Conservation (phyloP, 2,329 filamentous ascomycete species). For the Metarhizium anisopliae region DNA sequence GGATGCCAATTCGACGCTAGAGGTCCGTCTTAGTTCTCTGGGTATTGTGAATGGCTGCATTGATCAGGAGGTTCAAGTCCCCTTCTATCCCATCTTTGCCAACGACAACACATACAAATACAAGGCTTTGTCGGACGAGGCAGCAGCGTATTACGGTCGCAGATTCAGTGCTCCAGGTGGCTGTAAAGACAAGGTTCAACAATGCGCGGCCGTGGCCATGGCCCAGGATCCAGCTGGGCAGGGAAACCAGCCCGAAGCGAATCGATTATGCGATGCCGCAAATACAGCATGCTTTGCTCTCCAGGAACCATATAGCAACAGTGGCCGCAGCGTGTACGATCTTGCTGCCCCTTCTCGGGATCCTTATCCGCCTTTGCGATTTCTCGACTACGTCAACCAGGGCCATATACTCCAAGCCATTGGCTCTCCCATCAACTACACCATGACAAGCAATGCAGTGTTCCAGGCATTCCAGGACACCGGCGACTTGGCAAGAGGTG, state of each 20-base stretch:
- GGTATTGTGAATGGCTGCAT: slow-evolving; percentile 66
- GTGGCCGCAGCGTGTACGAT: slow-evolving; percentile 50
- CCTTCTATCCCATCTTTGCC: slow-evolving; percentile 47
- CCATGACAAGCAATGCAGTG: slow-evolving; percentile 38
- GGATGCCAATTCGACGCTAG: slow-evolving; percentile 40
- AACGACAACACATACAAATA: slow-evolving; percentile 59
- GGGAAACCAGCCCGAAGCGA: slow-evolving; percentile 28
- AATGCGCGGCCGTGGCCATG: slow-evolving; percentile 38
- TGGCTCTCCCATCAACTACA: slow-evolving; percentile 54
- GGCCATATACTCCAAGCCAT: slow-evolving; percentile 47
- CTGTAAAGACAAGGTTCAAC: slow-evolving; percentile 42
- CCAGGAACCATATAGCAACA: slow-evolving; percentile 45
- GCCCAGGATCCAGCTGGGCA: slow-evolving; percentile 30
- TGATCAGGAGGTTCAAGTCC: slow-evolving; percentile 53
- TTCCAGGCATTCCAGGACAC: slow-evolving; percentile 36
- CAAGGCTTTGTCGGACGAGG: slow-evolving; percentile 42
- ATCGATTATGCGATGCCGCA: slow-evolving; percentile 44
- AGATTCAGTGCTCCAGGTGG: slow-evolving; percentile 27
- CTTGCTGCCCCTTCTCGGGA: slow-evolving; percentile 46
- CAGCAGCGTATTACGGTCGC: slow-evolving; percentile 36
- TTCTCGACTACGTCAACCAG: slow-evolving; percentile 56
- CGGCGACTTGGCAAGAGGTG: slow-evolving; percentile 55
- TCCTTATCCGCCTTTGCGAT: slow-evolving; percentile 54
- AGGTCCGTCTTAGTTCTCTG: slow-evolving; percentile 52
- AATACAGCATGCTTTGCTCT: slow-evolving; percentile 36